Base-by-base conservation (phyloP, 768 basidiomycete species). In the Mrakia hoshinonis region DNA sequence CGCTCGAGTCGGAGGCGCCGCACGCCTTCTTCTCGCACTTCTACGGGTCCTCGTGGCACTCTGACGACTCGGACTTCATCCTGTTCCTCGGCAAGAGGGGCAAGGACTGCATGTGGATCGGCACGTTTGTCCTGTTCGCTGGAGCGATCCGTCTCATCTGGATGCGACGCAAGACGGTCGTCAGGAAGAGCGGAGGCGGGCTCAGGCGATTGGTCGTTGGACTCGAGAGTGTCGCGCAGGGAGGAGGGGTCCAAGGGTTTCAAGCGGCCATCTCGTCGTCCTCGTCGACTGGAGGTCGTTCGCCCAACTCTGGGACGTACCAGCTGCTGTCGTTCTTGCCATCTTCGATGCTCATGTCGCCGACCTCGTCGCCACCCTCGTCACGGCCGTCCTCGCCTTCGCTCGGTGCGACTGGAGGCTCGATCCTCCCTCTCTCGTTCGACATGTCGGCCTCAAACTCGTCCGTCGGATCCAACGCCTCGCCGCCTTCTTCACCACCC, bases 41-140 rank as follows among this genome's bases (percentile, higher is more conserved):
- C 82, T 99, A 98, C 76, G 95, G 93, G 38, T 96, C 93, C 77
- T 92, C 91, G 76, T 99, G 95, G 95, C 95, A 99, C 77, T 88
- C 92, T 5, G 93, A 95, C 76, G 95, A 99, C 79, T 96, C 95
- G 36, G 91, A 88, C n/a, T 96, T 98, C 81, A 92, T 98, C 77
- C 86, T 87, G 54, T 97, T 97, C 83, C 84, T 98, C 67, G 90
- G 86, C 49, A 84, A 84, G 29, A 94, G 91, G 87, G 95, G 95
- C 70, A 93, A 91, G 78, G 82, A 78, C 49, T 79, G 96, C 74
- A 90, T 97, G 89, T 91, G 89, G 87, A 73, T 92, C 26, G 92
- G 91, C 0, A 79, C 90, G 70, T 79, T 85, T 29, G 79, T 95
- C 73, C 83, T 95, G 38, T 79, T 95, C 48, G 78, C 86, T 55